Percentiles rank a stretch among this genome's conserved stretches.
Evolutionary conservation across 257 asterid species (phyloP).

Genomic region (Capsicum rhomboideum): DNA sequence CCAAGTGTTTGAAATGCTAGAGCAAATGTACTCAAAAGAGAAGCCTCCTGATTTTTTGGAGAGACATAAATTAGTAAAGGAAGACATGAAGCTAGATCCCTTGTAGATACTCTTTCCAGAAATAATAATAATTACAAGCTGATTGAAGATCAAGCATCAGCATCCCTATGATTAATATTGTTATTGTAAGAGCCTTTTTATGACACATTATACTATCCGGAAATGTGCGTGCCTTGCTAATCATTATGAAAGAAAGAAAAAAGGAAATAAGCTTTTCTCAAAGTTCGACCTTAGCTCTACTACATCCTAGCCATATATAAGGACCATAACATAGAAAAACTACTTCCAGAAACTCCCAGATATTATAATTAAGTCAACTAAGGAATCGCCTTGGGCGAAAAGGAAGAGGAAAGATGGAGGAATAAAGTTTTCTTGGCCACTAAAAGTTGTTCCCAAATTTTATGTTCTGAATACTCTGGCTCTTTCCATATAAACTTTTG

Average conservation of each 20-base stretch:
- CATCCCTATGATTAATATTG: neutral
- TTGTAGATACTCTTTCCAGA: neutral
- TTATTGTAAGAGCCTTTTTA: neutral
- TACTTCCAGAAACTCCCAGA: neutral
- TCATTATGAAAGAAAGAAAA: neutral
- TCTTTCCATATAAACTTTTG: neutral
- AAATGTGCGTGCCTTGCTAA: neutral
- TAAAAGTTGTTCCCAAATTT: neutral
- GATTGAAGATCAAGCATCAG: neutral
- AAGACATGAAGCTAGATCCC: neutral
- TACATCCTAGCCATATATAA: neutral
- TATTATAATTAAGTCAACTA: neutral
- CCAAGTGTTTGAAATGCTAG: constrained; percentile 97
- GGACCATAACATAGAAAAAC: neutral
- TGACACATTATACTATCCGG: neutral
- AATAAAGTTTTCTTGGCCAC: neutral
- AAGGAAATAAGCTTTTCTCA: neutral
- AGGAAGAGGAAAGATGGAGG: neutral
- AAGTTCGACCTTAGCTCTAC: neutral
- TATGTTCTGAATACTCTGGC: neutral
- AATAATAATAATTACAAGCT: neutral
- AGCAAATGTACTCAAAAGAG: constrained; percentile 61
- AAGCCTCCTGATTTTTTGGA: constrained; percentile 41
- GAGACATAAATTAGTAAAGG: neutral
- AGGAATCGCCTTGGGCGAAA: neutral